Base-by-base conservation (phyloP, 306 rosid species). In the Cucurbita moschata region DNA sequence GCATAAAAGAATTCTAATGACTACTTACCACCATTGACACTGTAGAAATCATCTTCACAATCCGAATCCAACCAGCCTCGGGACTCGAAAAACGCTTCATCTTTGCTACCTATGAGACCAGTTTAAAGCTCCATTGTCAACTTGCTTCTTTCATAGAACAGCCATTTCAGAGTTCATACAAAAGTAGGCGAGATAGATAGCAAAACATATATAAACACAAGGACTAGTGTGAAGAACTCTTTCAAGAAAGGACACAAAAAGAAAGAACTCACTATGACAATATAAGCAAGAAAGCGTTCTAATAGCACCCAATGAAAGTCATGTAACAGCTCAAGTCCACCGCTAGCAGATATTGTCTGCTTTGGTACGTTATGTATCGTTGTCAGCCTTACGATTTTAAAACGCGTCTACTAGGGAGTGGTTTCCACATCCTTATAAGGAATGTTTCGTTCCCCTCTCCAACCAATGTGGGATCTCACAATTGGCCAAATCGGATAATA, bases 21-120 rank as follows among this genome's bases (percentile, higher is more conserved):
- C 60, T 77, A 49, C 97, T 86, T 88, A 94, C 99, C 99, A 39
- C 99, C 99, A 77, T 90, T 89, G 74, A 94, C 97, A 75, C 99
- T 94, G 15, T 77, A 82, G 79, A 91, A 94, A 79, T 94, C 98
- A 63, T 88, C 96, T 46, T 94, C 99, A 26, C 91, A 82, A 67
- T 94, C 99, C 0, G 99, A 94, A 70, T 94, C 99, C 80, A 94
- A 82, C 96, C 99, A 94, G 38, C 84, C 84, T 76, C 82, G 83
- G 13, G 99, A 81, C 79, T 94, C 99, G 58, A 88, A 91, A 87
- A 81, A 94, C 18, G 86, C 52, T 68, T 94, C 99, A 55, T 91
- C 99, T 71, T 80, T 94, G 83, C 91, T 87, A 80, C 78, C 99
- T 94, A 92, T 35, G 74, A 73, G 54, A 74, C 18, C 14, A 75